phyloP scores from a whole-genome alignment of 2,329 filamentous ascomycete species.

The Cladorrhinum sp. region DNA sequence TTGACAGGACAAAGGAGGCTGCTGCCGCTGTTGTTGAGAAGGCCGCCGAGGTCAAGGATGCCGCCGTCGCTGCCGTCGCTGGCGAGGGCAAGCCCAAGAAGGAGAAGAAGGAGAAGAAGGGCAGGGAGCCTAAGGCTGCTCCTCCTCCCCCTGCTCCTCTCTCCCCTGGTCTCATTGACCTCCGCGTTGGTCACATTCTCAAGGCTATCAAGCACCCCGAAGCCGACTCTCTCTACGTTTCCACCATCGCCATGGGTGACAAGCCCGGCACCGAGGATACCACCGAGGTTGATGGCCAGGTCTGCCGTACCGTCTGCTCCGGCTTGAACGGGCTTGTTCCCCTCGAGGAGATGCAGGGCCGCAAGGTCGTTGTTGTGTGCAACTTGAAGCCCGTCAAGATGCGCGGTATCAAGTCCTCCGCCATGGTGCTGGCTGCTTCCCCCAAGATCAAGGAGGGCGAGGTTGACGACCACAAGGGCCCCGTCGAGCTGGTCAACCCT shows the following conservation, averaged over 20 bases:
- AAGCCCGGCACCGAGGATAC: conserved; percentile 83
- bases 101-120: conserved; percentile 94
- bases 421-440: conserved; percentile 95
- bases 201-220: conserved; percentile 95
- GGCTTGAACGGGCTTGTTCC: conserved; percentile 91
- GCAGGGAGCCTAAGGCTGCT: conserved; percentile 74
- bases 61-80: conserved; percentile 43
- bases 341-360: conserved; percentile 92
- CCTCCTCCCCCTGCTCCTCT: conserved; percentile 74
- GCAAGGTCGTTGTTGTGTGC: conserved; percentile 92
- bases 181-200: conserved; percentile 94
- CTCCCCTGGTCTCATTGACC: conserved; percentile 83
- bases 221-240: conserved; percentile 92
- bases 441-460: conserved; percentile 80
- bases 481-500: conserved; percentile 87
- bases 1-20: conserved; percentile 60
- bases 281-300: conserved; percentile 83
- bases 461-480: conserved; percentile 78
- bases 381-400: conserved; percentile 99
- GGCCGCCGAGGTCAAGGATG: conserved; percentile 46
- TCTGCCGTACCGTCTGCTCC: conserved; percentile 93
- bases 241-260: conserved; percentile 92
- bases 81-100: conserved; percentile 57
- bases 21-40: conserved; percentile 50
- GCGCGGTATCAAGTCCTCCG: conserved; percentile 73